Conservation (phyloP, 768 basidiomycete genomes). For the Boletus bicolor region DNA sequence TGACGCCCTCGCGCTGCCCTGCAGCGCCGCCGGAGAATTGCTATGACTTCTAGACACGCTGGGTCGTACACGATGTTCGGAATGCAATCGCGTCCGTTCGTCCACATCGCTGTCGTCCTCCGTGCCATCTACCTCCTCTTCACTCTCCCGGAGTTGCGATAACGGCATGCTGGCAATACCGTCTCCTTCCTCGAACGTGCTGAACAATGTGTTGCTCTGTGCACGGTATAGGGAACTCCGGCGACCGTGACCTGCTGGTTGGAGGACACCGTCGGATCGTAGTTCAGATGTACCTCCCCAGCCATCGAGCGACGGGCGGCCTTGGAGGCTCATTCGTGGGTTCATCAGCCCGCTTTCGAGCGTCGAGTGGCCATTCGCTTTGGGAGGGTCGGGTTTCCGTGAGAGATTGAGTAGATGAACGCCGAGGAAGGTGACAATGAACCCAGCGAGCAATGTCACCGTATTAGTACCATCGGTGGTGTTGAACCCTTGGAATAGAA, state of each 20-base stretch:
- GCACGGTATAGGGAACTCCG: conserved; percentile 63
- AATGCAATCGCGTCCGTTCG: conserved; percentile 38
- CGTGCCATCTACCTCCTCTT: conserved; percentile 49
- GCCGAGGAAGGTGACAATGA: conserved; percentile 91
- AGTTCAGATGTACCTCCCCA: conserved; percentile 49
- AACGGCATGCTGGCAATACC: conserved; percentile 45
- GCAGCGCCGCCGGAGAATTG: conserved; percentile 47
- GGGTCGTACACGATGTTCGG: conserved; percentile 23
- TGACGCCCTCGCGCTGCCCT: conserved; percentile 25
- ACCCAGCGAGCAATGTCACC: conserved; percentile 84
- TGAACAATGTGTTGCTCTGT: conserved; percentile 68
- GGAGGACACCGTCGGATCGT: conserved; percentile 22
- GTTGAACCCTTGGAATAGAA: conserved; percentile 97
- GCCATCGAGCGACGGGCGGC: conserved; percentile 76
- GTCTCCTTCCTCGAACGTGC: conserved; percentile 58
- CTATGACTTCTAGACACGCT: conserved; percentile 52
- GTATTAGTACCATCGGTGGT: conserved; percentile 80
- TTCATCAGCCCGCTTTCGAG: conserved; percentile 70
- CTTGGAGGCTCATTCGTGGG: conserved; percentile 77
- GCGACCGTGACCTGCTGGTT: conserved; percentile 53
- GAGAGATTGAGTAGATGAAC: conserved; percentile 93
- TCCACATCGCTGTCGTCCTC: conserved; percentile 46
- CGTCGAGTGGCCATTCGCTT: conserved; percentile 46
- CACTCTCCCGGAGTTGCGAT: conserved; percentile 61
- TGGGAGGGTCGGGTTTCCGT: conserved; percentile 49